Evolutionary conservation across 306 rosid species (phyloP).

Genomic region (Luffa aegyptiaca): DNA sequence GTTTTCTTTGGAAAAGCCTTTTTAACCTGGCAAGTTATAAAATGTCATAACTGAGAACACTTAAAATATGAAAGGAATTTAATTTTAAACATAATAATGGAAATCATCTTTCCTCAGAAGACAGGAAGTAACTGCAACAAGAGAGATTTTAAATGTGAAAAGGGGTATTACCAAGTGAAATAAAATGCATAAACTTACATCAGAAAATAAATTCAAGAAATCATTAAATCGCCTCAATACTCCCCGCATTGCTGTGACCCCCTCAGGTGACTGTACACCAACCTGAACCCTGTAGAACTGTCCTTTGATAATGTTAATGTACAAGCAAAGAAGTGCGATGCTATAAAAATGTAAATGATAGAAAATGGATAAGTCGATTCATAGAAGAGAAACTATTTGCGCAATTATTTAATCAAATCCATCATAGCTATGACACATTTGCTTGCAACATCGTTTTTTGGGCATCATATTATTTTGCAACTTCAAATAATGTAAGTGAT

Average conservation of each 20-base stretch:
- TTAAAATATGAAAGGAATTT: conserved; percentile 12
- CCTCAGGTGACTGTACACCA: conserved; percentile 67
- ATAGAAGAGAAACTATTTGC: background rate
- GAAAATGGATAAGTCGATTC: background rate
- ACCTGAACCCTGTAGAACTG: conserved; percentile 99
- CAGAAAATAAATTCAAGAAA: conserved; percentile 68
- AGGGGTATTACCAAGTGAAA: conserved; percentile 2
- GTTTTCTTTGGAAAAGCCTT: conserved; percentile 70
- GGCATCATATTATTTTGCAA: background rate
- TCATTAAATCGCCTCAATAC: conserved; percentile 89
- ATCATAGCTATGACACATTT: background rate
- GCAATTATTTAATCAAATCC: background rate
- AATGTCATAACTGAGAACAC: conserved; percentile 9
- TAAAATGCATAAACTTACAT: conserved; percentile 47
- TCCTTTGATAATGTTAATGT: conserved; percentile 52
- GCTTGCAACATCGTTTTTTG: background rate
- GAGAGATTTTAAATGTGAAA: background rate
- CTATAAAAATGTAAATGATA: background rate
- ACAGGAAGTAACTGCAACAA: background rate
- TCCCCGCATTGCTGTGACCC: conserved; percentile 46
- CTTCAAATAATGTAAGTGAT: background rate
- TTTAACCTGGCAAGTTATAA: conserved; percentile 48
- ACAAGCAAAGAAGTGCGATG: conserved; percentile 5
- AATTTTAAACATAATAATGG: conserved; percentile 8
- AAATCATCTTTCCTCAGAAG: background rate